phyloP scores from a whole-genome alignment of 148 eudicot genomes.

The Rhododendron williamsianum region DNA sequence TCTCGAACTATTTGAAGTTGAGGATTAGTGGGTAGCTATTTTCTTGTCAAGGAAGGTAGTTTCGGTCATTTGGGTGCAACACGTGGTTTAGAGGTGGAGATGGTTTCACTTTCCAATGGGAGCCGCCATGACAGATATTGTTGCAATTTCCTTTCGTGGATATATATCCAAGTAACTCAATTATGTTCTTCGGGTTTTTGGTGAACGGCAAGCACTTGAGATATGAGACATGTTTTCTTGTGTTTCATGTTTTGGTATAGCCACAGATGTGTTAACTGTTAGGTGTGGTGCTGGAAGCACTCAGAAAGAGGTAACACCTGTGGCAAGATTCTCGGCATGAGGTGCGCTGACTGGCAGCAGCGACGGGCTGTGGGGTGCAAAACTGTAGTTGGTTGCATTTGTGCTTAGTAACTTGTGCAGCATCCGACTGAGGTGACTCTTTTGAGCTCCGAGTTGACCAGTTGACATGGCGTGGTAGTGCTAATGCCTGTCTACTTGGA shows the following conservation, averaged over 20 bases:
- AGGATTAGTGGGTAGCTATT: no score
- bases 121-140: not conserved
- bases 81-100: no score
- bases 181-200: not conserved
- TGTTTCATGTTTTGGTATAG: not conserved
- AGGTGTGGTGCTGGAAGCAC: not conserved
- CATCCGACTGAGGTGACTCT: not conserved
- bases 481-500: not conserved
- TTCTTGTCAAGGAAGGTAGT: no score
- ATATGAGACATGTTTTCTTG: not conserved
- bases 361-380: not conserved
- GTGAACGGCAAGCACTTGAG: not conserved
- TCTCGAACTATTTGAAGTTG: no score
- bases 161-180: not conserved
- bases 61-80: no score
- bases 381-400: not conserved
- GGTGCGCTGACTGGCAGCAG: not conserved
- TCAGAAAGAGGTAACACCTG: not conserved
- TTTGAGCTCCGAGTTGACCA: not conserved
- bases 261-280: not conserved
- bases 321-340: not conserved
- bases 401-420: not conserved
- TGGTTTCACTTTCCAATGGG: no score
- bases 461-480: not conserved
- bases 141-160: not conserved